These are phyloP conservation scores for Friedmanniomyces endolithicus DNA, from an alignment of 495 filamentous ascomycete species.

Conservation along the genomic window DNA sequence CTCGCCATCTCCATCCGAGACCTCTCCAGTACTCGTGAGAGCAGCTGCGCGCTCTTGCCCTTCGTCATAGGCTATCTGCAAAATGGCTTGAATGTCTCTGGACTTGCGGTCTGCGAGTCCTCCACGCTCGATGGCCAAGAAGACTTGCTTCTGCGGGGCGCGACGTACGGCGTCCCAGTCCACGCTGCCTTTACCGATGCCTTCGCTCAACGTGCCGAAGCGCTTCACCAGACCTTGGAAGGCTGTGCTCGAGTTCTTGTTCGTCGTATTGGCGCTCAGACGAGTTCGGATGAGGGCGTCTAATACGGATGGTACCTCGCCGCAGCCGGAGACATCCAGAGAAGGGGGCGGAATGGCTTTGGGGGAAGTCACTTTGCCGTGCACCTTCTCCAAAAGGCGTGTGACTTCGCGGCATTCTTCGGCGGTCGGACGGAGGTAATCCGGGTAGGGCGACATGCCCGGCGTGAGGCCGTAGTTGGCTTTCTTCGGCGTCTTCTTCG, in stretches of 20 bases:
- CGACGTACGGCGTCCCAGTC: slow-evolving; percentile 74
- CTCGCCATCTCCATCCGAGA: slow-evolving; percentile 29
- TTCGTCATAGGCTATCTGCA: slow-evolving; percentile 68
- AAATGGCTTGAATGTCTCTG: slow-evolving; percentile 64
- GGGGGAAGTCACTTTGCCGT: slow-evolving; percentile 55
- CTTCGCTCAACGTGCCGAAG: slow-evolving; percentile 53
- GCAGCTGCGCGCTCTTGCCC: slow-evolving; percentile 40
- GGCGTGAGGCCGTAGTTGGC: slow-evolving; percentile 23
- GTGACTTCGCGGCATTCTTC: slow-evolving; percentile 67
- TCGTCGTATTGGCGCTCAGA: slow-evolving; percentile 63
- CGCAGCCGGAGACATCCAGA: slow-evolving; percentile 73
- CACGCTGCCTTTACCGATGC: slow-evolving; percentile 63
- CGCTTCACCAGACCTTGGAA: slow-evolving; percentile 56
- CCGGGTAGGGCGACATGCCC: slow-evolving; percentile 51
- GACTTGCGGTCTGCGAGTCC: slow-evolving; percentile 61
- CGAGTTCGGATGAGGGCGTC: slow-evolving; percentile 77
- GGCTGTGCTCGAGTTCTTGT: slow-evolving; percentile 52
- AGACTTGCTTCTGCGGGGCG: slow-evolving; percentile 49
- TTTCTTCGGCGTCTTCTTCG: slow-evolving; percentile 20
- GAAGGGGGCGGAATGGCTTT: slow-evolving; percentile 60
- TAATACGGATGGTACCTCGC: slow-evolving; percentile 83
- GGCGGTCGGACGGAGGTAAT: slow-evolving; percentile 52
- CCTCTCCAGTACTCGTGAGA: slow-evolving; percentile 19
- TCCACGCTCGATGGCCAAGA: slow-evolving; percentile 58
- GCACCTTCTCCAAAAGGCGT: slow-evolving; percentile 49